These are phyloP conservation scores for Babesia sp. DNA, from an alignment of 169 alveolate genomes.

Conservation along the genomic window DNA sequence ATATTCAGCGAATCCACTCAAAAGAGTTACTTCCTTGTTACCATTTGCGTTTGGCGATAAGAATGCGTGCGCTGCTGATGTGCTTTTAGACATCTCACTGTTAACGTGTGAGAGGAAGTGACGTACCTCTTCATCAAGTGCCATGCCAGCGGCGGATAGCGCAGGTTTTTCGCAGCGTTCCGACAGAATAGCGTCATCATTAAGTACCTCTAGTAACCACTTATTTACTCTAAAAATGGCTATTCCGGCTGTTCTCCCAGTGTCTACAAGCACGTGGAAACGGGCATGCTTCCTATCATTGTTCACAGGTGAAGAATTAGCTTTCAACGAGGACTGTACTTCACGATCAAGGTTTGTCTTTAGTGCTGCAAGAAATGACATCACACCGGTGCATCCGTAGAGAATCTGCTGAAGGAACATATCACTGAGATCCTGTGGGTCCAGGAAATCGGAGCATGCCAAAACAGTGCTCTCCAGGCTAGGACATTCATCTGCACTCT, in stretches of 20 bases:
- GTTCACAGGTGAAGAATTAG: not conserved
- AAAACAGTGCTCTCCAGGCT: constrained; percentile 22
- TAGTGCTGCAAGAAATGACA: constrained; percentile 13
- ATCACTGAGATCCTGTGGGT: constrained; percentile 31
- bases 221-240: constrained; percentile 4
- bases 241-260: constrained; percentile 25
- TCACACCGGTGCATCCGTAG: constrained; percentile 25
- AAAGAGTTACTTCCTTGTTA: constrained; percentile 14
- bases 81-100: not conserved
- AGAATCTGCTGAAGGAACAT: constrained; percentile 48
- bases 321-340: not conserved
- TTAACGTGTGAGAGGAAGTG: constrained; percentile 39
- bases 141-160: constrained; percentile 1
- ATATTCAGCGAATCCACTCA: constrained; percentile 29
- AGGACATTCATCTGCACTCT: constrained; percentile 19
- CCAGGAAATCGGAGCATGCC: constrained; percentile 36
- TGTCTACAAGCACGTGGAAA: constrained; percentile 54
- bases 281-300: not conserved
- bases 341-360: constrained; percentile 15
- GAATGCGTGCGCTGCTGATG: not conserved
- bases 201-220: constrained; percentile 24
- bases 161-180: constrained; percentile 6
- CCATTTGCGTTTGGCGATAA: not conserved
- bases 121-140: constrained; percentile 45
- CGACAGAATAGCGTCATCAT: not conserved